Evolutionary conservation across 106 monocot species (phyloP), one percentile per base, ranked within the genome.

Genomic region (Dendrobium chrysotoxum): DNA sequence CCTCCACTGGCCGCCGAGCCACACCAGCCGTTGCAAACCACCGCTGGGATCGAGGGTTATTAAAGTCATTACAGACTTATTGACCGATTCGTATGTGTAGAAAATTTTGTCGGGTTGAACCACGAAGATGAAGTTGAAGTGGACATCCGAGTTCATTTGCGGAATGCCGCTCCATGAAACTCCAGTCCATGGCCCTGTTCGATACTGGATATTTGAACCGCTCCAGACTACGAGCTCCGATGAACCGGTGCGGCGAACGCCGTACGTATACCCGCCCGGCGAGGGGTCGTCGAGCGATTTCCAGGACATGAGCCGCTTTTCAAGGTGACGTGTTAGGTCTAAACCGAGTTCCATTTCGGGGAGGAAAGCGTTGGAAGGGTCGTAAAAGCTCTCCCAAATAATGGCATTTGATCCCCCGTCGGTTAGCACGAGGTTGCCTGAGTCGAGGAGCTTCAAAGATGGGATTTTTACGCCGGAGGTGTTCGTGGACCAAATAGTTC

Each of bases 321-420:
- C 40, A 0, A 80, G 53, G 0, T 26, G 41, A n/a, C 67, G 67
- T 13, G 50, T 75, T 0, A 68, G 39, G 40, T 85, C 50, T 75
- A 41, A 77, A 0, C 84, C 84, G 46, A 85, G 30, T 76, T 77
- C 75, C 84, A 85, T 85, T 0, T 67, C 77, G 13, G 84, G 38
- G 25, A 85, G 47, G 58, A 80, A 58, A 1, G 84, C 79, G 45
- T 84, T 68, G 7, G 61, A 31, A 12, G 80, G 84, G 67, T 80
- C 45, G 38, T 84, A 79, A 67, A 84, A 80, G 67, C 84, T 76
- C 53, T 84, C 79, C 84, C 84, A 84, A 3, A 38, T 3, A n/a
- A 1, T 4, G 31, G 21, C 18, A 17, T 28, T 65, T n/a, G 30
- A 21, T n/a, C 26, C 75, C n/a, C 6, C 65, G 47, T 66, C 76